These are phyloP conservation scores for Myriangium duriaei DNA, from an alignment of 2,329 filamentous ascomycete genomes.

Conservation along the genomic window DNA sequence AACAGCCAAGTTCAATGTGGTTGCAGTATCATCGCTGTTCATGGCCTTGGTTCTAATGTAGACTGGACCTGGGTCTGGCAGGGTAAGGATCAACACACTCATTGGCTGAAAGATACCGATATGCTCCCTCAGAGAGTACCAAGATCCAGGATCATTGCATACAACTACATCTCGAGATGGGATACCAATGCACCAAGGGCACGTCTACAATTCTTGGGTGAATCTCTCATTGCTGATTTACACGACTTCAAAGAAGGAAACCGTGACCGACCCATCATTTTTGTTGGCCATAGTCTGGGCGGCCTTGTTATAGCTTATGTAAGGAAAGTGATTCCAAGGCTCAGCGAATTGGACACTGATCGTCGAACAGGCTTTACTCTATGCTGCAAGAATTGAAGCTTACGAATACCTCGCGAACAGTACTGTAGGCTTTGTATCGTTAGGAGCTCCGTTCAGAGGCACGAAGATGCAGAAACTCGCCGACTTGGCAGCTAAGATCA, in stretches of 20 bases:
- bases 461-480: too few species aligned
- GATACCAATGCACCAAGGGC: constrained; percentile 1
- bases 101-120: constrained; percentile 1
- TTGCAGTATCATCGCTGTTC: neutral
- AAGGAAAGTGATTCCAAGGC: too few species aligned
- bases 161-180: neutral
- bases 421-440: too few species aligned
- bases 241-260: neutral
- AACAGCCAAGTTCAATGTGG: neutral
- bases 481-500: too few species aligned
- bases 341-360: too few species aligned
- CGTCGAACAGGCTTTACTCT: too few species aligned
- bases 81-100: neutral
- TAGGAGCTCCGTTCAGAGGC: too few species aligned
- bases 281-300: constrained; percentile 3
- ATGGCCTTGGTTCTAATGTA: neutral
- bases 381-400: too few species aligned
- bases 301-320: constrained; percentile 1
- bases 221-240: neutral
- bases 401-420: too few species aligned
- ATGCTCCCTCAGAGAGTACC: neutral
- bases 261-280: constrained; percentile 2
- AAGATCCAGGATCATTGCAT: constrained; percentile 2
- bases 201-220: constrained; percentile 1
- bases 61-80: neutral